Percentiles rank a stretch among this genome's conserved stretches.
Conservation (phyloP, 2,329 filamentous ascomycete species). For the Phaeosphaeria sp. region DNA sequence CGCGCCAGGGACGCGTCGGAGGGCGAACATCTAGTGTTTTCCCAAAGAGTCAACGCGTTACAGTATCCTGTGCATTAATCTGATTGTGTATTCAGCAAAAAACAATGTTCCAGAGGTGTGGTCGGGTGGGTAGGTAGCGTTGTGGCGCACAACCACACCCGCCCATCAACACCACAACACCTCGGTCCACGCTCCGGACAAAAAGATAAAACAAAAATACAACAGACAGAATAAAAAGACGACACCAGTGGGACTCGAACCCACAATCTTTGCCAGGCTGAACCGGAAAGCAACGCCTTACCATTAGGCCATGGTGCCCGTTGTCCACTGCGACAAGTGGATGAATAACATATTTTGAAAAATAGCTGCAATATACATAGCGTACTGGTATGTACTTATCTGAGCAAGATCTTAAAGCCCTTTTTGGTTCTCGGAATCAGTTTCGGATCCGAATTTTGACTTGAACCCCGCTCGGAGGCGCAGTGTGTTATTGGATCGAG, state of each 20-base stretch:
- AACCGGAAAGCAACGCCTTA: constrained; percentile 54
- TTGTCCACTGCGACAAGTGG: not conserved
- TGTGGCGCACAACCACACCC: not conserved
- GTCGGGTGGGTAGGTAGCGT: not conserved
- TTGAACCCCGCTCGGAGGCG: not conserved
- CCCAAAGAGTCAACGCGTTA: not conserved
- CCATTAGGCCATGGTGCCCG: constrained; percentile 52
- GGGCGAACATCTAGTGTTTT: not conserved
- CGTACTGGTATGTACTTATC: not conserved
- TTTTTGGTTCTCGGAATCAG: no score
- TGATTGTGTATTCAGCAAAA: not conserved
- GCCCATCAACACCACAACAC: not conserved
- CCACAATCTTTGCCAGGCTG: constrained; percentile 51
- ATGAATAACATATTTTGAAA: constrained; percentile 7
- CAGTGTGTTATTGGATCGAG: not conserved
- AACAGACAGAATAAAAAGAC: constrained; percentile 11
- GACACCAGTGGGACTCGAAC: constrained; percentile 53
- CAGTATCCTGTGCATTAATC: not conserved
- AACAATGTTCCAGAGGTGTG: not conserved
- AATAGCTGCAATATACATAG: constrained; percentile 4
- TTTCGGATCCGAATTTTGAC: not conserved
- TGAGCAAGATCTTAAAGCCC: no score
- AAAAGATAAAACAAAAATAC: not conserved
- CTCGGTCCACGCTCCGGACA: not conserved
- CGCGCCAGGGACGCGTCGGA: not conserved